These are phyloP conservation scores for Dendrobium catenatum DNA, from an alignment of 106 monocot genomes.

Conservation along the genomic window DNA sequence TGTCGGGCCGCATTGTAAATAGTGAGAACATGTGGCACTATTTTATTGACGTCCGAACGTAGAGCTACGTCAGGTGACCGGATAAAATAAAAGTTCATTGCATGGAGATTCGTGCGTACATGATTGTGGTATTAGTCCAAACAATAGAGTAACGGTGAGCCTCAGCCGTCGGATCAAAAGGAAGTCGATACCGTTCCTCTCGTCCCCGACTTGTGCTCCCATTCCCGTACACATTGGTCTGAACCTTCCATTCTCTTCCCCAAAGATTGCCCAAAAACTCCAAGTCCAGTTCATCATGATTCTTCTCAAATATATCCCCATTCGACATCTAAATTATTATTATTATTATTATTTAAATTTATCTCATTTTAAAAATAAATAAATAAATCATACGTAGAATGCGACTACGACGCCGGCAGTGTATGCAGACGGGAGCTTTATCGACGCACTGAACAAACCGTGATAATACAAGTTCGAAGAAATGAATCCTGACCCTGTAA, in stretches of 20 bases:
- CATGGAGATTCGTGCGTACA: conserved; percentile 20
- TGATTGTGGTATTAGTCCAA: conserved; percentile 53
- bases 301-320: conserved; percentile 71
- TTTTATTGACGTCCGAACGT: no score
- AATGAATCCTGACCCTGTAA: conserved; percentile 44
- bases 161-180: conserved; percentile 70
- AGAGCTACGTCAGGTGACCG: no score
- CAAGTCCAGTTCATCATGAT: conserved; percentile 88
- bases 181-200: conserved; percentile 76
- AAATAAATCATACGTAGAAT: conserved; percentile 35
- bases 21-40: no score
- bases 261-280: conserved; percentile 86
- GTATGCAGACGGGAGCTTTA: conserved; percentile 51
- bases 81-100: no score
- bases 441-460: conserved; percentile 49
- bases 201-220: conserved; percentile 82
- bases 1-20: no score
- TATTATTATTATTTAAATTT: neutral
- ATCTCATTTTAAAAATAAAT: neutral
- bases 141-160: conserved; percentile 83
- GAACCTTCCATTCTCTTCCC: conserved; percentile 72
- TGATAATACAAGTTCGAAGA: conserved; percentile 38
- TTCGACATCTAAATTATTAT: conserved; percentile 52
- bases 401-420: conserved; percentile 66
- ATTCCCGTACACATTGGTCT: conserved; percentile 89